Percentiles rank a stretch among this genome's conserved stretches.
These are phyloP conservation scores for Ceratocystis diversiconidia DNA, from an alignment of 2,329 filamentous ascomycete genomes.

Conservation along the genomic window DNA sequence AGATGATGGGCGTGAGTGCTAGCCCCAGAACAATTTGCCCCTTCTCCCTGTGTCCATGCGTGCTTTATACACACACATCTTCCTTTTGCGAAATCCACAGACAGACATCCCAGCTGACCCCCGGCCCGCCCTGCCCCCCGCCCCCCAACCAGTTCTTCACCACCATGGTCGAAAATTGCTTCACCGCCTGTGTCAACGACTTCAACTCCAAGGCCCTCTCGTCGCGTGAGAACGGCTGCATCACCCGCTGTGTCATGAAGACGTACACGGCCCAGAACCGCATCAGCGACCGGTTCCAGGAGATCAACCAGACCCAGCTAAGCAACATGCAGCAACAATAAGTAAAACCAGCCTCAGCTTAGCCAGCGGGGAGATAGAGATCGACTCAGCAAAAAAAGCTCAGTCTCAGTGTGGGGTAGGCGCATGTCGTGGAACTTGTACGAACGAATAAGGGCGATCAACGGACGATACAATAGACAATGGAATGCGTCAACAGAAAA, in stretches of 20 bases:
- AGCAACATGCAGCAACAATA: constrained; percentile 29
- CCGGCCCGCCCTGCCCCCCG: background rate
- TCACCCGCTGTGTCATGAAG: constrained; percentile 92
- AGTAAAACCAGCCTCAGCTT: background rate
- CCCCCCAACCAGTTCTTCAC: constrained; percentile 36
- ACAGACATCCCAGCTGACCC: background rate
- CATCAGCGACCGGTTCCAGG: constrained; percentile 77
- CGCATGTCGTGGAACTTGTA: constrained; percentile 1
- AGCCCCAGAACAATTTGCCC: background rate
- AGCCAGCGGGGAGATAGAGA: background rate
- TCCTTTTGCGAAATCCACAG: background rate
- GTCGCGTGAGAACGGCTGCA: constrained; percentile 76
- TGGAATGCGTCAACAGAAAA: background rate
- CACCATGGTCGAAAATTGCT: constrained; percentile 74
- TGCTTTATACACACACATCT: background rate
- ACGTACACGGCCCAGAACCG: constrained; percentile 84
- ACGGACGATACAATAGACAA: background rate
- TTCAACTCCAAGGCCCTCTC: constrained; percentile 95
- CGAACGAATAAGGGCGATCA: constrained; percentile 9
- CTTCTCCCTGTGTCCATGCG: constrained; percentile 4
- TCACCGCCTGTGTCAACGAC: constrained; percentile 93
- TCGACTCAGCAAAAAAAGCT: background rate
- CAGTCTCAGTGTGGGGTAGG: background rate
- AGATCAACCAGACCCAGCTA: constrained; percentile 49
- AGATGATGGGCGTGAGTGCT: constrained; percentile 81